Conservation (phyloP, 192 early-diverging fungal genomes). For the Backusella australiensis region DNA sequence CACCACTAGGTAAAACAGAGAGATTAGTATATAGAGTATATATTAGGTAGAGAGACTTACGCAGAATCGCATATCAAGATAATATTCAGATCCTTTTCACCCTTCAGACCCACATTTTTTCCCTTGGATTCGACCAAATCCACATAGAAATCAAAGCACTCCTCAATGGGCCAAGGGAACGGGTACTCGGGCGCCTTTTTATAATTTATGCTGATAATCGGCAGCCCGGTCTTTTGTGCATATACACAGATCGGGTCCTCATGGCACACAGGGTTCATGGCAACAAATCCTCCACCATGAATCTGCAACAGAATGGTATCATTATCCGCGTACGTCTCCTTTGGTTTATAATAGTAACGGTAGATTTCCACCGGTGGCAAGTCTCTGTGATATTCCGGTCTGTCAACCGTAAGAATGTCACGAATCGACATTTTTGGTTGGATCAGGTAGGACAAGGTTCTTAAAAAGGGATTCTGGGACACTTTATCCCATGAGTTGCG, state of each 20-base stretch:
- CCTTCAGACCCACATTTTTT: constrained; percentile 70
- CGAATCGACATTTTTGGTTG: constrained; percentile 42
- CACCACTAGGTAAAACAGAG: constrained; percentile 56
- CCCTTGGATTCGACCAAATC: constrained; percentile 76
- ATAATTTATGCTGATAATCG: constrained; percentile 85
- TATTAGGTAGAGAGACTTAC: constrained; percentile 51
- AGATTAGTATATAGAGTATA: background rate
- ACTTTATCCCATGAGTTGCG: constrained; percentile 88
- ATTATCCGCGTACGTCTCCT: constrained; percentile 29
- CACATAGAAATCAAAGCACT: constrained; percentile 88
- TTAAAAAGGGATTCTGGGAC: constrained; percentile 62
- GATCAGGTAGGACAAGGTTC: constrained; percentile 40
- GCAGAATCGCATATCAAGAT: constrained; percentile 91
- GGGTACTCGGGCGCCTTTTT: constrained; percentile 95
- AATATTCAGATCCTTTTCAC: constrained; percentile 65
- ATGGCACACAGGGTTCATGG: constrained; percentile 87
- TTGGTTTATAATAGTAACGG: constrained; percentile 55
- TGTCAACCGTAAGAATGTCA: constrained; percentile 30
- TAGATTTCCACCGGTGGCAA: constrained; percentile 40
- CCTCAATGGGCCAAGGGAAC: constrained; percentile 86
- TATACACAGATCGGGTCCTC: constrained; percentile 80
- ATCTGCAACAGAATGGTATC: constrained; percentile 57
- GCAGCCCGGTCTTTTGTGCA: constrained; percentile 67
- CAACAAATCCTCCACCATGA: constrained; percentile 89
- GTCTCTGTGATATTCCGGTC: constrained; percentile 24